Base-by-base conservation (phyloP, 1,284 basidiomycete species). In the Cutaneotrichosporon cavernicola region DNA sequence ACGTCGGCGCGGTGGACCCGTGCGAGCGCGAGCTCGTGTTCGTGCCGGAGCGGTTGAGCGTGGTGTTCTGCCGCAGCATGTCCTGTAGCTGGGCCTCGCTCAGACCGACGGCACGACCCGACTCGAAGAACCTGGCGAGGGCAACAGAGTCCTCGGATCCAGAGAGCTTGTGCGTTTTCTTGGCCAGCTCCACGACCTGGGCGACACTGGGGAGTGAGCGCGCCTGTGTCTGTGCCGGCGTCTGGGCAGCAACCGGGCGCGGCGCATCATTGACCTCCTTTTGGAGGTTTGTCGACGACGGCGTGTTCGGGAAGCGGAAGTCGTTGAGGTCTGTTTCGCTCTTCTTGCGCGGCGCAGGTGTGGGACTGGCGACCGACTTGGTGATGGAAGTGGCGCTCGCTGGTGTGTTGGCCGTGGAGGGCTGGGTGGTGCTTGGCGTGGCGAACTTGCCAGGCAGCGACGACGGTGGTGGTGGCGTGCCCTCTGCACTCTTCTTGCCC, bases 71-170 rank as follows among this genome's bases (percentile, higher is more conserved):
- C 30, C 58, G 53, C 36, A 79, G 63, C 69, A 79, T 74, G 30
- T 73, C 69, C 43, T 74, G 66, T 4, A 79, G 69, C 56, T 74
- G 72, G 7, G 64, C 65, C 46, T 76, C 73, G 26, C 69, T 70
- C 21, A 79, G 60, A 2, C 77, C 77, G 16, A 77, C 62, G 6
- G 73, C 72, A 46, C 71, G 66, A 8, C 77, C 77, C 11, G 77
- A 73, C 38, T 73, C 72, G 55, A 76, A 65, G 65, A 79, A 79
- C 30, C 72, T 72, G 36, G 53, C 47, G 11, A 68, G 56, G 14
- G 69, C 65, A 7, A 75, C 56, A 14, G 71, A 69, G 46, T 73
- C 72, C 30, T 69, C 70, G 1, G 73, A 72, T 16, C 60, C 60
- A 2, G 56, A 43, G 10, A 56, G 26, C 43, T 30, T 18, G 49